Conservation (phyloP, 148 eudicot species). For the Fagopyrum tataricum region DNA sequence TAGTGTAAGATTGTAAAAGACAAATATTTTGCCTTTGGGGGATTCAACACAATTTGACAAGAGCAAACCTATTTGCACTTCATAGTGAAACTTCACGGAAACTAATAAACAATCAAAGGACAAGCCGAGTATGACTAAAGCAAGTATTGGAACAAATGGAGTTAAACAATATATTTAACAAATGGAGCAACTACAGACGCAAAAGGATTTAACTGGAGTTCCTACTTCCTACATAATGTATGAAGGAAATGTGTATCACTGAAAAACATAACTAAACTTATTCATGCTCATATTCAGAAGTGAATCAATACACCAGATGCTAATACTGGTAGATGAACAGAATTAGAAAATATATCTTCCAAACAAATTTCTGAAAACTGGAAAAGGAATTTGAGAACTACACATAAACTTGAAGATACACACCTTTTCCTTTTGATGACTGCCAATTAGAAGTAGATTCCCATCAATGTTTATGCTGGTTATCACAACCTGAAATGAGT, state of each 20-base stretch:
- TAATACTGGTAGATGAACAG: neutral
- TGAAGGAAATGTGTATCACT: neutral
- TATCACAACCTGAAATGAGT: constrained; percentile 70
- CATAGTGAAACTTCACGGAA: neutral
- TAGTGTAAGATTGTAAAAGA: neutral
- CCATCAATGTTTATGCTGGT: constrained; percentile 84
- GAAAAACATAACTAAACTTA: neutral
- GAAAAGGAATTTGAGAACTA: neutral
- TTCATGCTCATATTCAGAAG: neutral
- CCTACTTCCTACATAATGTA: neutral
- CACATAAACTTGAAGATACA: neutral
- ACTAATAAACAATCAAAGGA: neutral
- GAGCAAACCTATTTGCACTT: neutral
- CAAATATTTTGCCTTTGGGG: neutral
- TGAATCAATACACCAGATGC: neutral
- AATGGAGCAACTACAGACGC: neutral
- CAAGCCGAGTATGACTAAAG: neutral
- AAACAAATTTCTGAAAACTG: neutral
- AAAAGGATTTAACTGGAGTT: neutral
- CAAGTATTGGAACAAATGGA: neutral
- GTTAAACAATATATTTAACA: neutral
- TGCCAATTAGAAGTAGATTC: constrained; percentile 69
- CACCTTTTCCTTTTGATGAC: constrained; percentile 81
- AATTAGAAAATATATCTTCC: neutral
- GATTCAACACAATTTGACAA: neutral